Evolutionary conservation across 164 flowering plant species (phyloP).

Genomic region (Aristolochia californica): DNA sequence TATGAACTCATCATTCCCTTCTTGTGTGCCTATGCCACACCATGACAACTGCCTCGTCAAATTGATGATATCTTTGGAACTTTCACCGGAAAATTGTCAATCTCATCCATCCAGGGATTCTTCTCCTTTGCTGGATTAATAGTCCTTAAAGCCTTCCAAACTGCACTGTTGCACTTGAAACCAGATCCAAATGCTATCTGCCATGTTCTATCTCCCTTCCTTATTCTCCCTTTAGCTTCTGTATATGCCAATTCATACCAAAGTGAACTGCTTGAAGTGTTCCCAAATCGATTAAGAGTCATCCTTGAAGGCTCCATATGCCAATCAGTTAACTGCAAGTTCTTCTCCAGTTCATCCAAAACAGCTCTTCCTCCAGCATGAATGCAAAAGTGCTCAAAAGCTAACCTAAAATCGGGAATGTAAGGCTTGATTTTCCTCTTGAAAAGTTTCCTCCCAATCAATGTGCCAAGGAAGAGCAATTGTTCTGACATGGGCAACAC

Average conservation of each 20-base stretch:
- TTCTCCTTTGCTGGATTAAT: constrained; percentile 58
- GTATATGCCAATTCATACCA: constrained; percentile 81
- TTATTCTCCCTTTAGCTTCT: constrained; percentile 71
- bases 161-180: constrained; percentile 79
- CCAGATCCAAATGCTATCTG: constrained; percentile 86
- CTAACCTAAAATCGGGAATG: constrained; percentile 77
- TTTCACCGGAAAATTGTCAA: constrained; percentile 45
- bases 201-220: constrained; percentile 65
- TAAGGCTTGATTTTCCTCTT: constrained; percentile 83
- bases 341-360: constrained; percentile 73
- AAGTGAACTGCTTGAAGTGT: constrained; percentile 72
- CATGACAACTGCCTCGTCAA: constrained; percentile 3
- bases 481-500: constrained; percentile 84
- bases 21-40: too few species aligned
- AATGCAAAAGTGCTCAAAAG: constrained; percentile 85
- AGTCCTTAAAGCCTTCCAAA: constrained; percentile 60
- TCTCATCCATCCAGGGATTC: constrained; percentile 77
- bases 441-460: constrained; percentile 50
- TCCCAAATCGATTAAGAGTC: constrained; percentile 64
- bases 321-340: constrained; percentile 65
- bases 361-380: constrained; percentile 95
- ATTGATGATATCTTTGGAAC: constrained; percentile 49
- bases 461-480: constrained; percentile 59
- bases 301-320: constrained; percentile 87
- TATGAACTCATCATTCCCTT: too few species aligned